These are phyloP conservation scores for Magnusiomyces suaveolens DNA, from an alignment of 1,139 yeast genomes.

Conservation along the genomic window DNA sequence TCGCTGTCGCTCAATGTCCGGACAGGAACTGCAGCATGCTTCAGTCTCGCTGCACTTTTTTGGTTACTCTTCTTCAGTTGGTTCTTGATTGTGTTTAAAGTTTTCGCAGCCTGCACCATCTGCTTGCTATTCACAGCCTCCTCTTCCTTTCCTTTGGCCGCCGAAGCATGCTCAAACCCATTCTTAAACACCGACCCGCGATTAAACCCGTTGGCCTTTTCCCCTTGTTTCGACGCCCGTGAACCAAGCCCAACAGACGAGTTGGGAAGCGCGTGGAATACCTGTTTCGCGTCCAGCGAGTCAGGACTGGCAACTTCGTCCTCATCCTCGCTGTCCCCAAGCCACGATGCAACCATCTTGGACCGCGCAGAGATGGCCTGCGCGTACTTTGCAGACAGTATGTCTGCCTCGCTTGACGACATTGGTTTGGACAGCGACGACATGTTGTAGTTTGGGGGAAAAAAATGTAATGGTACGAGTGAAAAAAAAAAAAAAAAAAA, in stretches of 20 bases:
- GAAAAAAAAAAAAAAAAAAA: too few relatives aligned
- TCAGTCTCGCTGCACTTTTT: not conserved
- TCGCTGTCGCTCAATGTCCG: not conserved
- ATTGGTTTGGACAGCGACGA: not conserved
- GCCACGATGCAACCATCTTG: conserved; percentile 4
- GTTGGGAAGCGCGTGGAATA: not conserved
- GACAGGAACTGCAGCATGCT: not conserved
- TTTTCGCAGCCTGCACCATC: not conserved
- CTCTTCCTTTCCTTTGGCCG: not conserved
- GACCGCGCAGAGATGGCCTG: conserved; percentile 1
- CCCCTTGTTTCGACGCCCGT: not conserved
- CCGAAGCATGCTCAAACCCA: not conserved
- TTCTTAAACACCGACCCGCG: not conserved
- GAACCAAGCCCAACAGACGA: conserved; percentile 2
- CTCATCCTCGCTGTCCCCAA: not conserved
- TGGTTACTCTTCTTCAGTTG: not conserved
- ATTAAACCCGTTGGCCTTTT: not conserved
- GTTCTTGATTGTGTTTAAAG: not conserved
- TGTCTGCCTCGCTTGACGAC: not conserved
- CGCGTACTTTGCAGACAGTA: conserved; percentile 1
- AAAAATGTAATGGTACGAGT: not conserved
- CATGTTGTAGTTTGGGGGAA: not conserved
- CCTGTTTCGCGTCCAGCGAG: not conserved
- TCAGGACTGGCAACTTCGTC: not conserved
- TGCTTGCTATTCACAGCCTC: not conserved